phyloP scores from a whole-genome alignment of 768 basidiomycete genomes.

The Mycena polygramma region DNA sequence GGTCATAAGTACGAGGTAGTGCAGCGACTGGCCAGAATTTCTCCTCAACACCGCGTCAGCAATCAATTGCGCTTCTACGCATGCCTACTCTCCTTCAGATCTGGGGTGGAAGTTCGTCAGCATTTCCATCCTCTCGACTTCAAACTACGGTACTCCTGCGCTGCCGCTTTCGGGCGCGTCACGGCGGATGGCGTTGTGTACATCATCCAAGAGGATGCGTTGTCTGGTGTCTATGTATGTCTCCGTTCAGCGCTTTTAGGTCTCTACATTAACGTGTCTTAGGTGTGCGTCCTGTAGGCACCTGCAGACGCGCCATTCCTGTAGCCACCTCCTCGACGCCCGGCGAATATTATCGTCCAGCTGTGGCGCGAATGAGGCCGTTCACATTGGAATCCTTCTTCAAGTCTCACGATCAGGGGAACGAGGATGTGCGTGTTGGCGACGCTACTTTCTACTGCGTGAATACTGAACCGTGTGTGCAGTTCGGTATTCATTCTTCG shows the following conservation, averaged over 20 bases:
- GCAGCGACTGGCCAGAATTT: conserved; percentile 89
- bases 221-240: conserved; percentile 85
- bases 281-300: conserved; percentile 96
- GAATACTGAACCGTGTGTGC: conserved; percentile 25
- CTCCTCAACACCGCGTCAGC: conserved; percentile 21
- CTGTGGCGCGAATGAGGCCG: conserved; percentile 90
- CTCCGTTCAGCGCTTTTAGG: background rate
- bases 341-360: conserved; percentile 85
- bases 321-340: conserved; percentile 87
- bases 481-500: conserved; percentile 90
- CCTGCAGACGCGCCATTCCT: conserved; percentile 90
- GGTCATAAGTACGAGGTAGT: conserved; percentile 90
- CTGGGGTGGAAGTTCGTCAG: conserved; percentile 84
- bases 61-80: too few relatives aligned
- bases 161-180: conserved; percentile 93
- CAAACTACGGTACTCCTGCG: conserved; percentile 97
- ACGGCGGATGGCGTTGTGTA: conserved; percentile 97
- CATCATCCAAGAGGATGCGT: conserved; percentile 96
- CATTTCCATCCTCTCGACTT: conserved; percentile 94
- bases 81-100: conserved; percentile 58
- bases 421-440: too few relatives aligned
- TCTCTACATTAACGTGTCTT: conserved; percentile 1
- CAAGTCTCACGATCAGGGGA: conserved; percentile 74
- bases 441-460: conserved; percentile 21
- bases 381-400: conserved; percentile 80